Base-by-base conservation (phyloP, 2,329 filamentous ascomycete genomes). In the Ceratocystis huliohia region DNA sequence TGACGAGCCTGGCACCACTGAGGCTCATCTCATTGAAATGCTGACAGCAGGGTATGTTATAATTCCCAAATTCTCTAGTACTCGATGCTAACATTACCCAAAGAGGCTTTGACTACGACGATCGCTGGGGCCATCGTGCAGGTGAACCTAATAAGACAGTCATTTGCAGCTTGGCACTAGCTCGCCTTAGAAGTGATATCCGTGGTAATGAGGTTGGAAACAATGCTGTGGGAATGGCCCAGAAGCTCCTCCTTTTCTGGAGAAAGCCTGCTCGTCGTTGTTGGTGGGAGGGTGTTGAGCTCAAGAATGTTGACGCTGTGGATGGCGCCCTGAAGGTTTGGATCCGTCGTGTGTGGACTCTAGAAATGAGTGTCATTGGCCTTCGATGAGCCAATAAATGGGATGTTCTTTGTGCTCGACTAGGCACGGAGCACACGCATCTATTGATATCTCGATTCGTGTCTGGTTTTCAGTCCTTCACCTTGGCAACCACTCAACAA, bases 11-110 rank as follows among this genome's bases (percentile, higher is more conserved):
- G 94, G 94, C 22, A 96, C 93, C 20, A 99, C 94, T 0, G 94
- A 99, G 77, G 94, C 96, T 71, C 94, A 99, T 79, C 81, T 99
- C 48, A 99, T 99, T 73, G 94, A 99, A 79, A 99, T 99, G 94
- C 78, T 99, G 76, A 99, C 94, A 65, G 94, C 94, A 74, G 94
- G 93, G 93, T 97, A 81, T 78, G 88, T 79, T 33, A 59, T 13
- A 56, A 37, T 25, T 46, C 28, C 65, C 5, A 13, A 22, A 30
- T 6, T 64, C 30, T 44, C 28, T 64, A 25, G 61, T 30, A 4
- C 15, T 2, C 22, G 15, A 53, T 53, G 25, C 71, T 70, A 64
- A 72, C 65, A 59, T 10, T 20, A 62, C 22, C 62, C 61, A 8
- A 71, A 97, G 94, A 71, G 94, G 94, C 46, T 99, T 99, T 79